These are phyloP conservation scores for Boletus barrowsii DNA, from an alignment of 768 basidiomycete species.

Conservation along the genomic window DNA sequence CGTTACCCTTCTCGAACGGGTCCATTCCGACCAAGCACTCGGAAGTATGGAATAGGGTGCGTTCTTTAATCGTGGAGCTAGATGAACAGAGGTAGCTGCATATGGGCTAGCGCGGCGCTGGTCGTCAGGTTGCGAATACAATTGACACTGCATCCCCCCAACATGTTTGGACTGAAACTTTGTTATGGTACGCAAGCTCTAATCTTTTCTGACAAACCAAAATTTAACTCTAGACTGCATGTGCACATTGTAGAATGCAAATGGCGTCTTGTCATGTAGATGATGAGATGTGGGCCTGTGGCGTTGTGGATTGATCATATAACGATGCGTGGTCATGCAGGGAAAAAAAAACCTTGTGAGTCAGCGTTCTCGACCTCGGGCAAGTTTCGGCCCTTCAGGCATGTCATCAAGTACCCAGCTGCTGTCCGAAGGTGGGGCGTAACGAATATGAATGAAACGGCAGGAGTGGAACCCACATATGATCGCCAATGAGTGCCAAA, in stretches of 20 bases:
- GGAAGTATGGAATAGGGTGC: constrained; percentile 4
- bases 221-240: no score
- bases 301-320: constrained; percentile 17
- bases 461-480: constrained; percentile 1
- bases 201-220: background rate
- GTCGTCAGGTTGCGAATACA: background rate
- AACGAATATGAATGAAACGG: background rate
- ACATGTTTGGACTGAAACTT: constrained; percentile 4
- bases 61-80: constrained; percentile 5
- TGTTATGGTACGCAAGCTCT: background rate
- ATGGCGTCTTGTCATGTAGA: background rate
- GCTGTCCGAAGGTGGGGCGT: background rate
- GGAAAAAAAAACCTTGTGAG: constrained; percentile 1
- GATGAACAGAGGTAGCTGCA: constrained; percentile 15
- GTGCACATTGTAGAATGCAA: background rate
- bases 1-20: constrained; percentile 8
- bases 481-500: background rate
- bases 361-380: constrained; percentile 1
- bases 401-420: constrained; percentile 1
- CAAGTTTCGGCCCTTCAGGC: background rate
- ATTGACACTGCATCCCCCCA: background rate
- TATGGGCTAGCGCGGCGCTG: constrained; percentile 8
- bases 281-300: constrained; percentile 20
- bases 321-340: background rate
- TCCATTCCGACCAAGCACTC: constrained; percentile 1